Evolutionary conservation across 1,139 yeast species (phyloP), one percentile per base, ranked within the genome.

Genomic region (Tardiomyces depauwii): DNA sequence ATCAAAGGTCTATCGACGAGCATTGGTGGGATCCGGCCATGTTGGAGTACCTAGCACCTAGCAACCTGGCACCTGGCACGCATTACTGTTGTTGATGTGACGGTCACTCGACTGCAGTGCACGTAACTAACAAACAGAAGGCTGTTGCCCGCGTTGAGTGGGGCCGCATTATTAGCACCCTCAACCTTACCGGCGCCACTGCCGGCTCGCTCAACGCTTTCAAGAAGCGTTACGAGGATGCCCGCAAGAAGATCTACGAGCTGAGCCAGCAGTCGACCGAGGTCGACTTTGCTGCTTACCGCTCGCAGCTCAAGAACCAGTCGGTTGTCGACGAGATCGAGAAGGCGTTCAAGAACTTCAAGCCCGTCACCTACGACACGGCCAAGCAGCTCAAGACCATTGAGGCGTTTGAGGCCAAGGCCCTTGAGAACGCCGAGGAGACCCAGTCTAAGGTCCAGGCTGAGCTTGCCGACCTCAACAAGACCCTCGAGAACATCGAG

Each of bases 171-270:
- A 78, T 86, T 64, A 74, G 93, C 58, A 80, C 91, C 56, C 78
- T 91, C 65, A 96, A 96, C 51, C 78, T 91, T 66, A 80, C 95
- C 52, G 98, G 98, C 52, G 72, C 82, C 64, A 91, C 98, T 54
- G 94, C 96, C 52, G 66, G 86, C 49, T 79, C 95, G 42, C 76
- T 91, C 65, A 78, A 91, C 49, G 78, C 94, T 41, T 91, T 91
- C 83, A 91, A 89, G 75, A 91, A 93, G 84, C 85, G 99, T 78
- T 83, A 87, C 70, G 97, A 91, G 62, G 98, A 91, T 67, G 97
- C 98, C 59, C 83, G 88, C 74, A 83, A 87, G 72, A 77, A 77
- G 63, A 72, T 84, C 60, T 70, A 74, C 58, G 80, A 80, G 53
- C 76, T 89, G 60, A 73, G 79, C 63, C 72, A 76, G 58, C 91